A percentile compares a stretch with the other conserved stretches of the same genome.
These are phyloP conservation scores for Skeletonema marinoi DNA, from an alignment of 108 stramenopile species.

Conservation along the genomic window DNA sequence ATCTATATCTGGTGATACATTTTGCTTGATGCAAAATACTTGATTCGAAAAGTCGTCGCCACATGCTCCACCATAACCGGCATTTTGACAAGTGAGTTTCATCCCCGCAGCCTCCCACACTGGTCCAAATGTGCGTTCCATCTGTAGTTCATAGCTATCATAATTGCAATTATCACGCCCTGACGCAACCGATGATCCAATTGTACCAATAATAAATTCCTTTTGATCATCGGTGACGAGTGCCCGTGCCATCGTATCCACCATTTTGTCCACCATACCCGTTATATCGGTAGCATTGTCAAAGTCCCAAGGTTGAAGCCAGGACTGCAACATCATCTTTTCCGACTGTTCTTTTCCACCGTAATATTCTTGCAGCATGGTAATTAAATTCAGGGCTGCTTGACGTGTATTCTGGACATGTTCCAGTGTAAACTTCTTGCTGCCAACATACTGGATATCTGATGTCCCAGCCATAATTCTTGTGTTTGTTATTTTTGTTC, in stretches of 20 bases:
- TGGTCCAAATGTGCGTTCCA: conserved; percentile 33
- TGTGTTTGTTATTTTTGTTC: background rate
- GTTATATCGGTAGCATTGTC: background rate
- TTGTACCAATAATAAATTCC: conserved; percentile 51
- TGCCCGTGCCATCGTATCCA: conserved; percentile 41
- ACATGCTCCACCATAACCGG: conserved; percentile 52
- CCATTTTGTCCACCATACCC: background rate
- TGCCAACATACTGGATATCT: no score
- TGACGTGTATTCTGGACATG: conserved; percentile 24
- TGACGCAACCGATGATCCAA: conserved; percentile 46
- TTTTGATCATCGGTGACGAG: conserved; percentile 45
- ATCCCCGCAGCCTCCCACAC: conserved; percentile 58
- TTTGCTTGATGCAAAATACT: conserved; percentile 50
- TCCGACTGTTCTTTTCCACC: conserved; percentile 14
- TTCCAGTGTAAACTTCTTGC: conserved; percentile 29
- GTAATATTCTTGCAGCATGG: conserved; percentile 36
- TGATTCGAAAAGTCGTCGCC: conserved; percentile 50
- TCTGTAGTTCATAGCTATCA: conserved; percentile 46
- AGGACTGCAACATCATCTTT: conserved; percentile 41
- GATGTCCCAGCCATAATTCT: background rate
- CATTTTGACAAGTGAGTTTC: conserved; percentile 45
- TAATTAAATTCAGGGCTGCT: conserved; percentile 18
- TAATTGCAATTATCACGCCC: conserved; percentile 56
- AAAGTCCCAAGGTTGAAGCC: conserved; percentile 40
- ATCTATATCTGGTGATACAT: conserved; percentile 46